A percentile compares a stretch with the other conserved stretches of the same genome.
Conservation (phyloP, 257 asterid genomes). For the Nemophila menziesii region DNA sequence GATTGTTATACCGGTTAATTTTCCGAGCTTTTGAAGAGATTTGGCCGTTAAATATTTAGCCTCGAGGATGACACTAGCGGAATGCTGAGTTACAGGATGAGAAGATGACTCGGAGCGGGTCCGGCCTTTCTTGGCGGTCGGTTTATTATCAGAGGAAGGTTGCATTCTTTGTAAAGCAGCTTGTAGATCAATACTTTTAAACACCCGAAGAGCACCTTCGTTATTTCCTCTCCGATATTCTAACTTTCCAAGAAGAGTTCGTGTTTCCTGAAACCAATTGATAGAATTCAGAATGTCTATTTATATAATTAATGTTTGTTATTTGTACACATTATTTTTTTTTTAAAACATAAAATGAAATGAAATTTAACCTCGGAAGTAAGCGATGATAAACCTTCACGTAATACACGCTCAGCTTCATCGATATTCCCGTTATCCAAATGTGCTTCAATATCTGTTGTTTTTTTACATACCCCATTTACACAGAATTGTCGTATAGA, state of each 20-base stretch:
- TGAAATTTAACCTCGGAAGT: conserved; percentile 66
- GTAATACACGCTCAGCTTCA: conserved; percentile 93
- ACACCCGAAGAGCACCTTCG: conserved; percentile 93
- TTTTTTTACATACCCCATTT: conserved; percentile 72
- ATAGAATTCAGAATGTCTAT: conserved; percentile 3
- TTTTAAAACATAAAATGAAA: too few relatives aligned
- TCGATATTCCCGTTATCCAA: conserved; percentile 89
- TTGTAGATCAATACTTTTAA: conserved; percentile 93
- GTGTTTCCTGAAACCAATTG: conserved; percentile 76
- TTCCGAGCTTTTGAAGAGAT: conserved; percentile 92
- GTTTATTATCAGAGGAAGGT: conserved; percentile 45
- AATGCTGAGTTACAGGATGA: conserved; percentile 58
- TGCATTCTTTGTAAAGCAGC: conserved; percentile 89
- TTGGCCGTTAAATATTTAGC: conserved; percentile 92
- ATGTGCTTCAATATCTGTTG: conserved; percentile 66
- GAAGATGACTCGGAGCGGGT: conserved; percentile 43
- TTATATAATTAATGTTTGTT: too few relatives aligned
- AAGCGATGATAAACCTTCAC: conserved; percentile 90
- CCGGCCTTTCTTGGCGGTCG: conserved; percentile 60
- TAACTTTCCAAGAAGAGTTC: conserved; percentile 95
- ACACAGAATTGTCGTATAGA: conserved; percentile 56
- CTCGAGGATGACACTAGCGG: conserved; percentile 89
- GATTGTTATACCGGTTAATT: conserved; percentile 44
- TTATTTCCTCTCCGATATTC: conserved; percentile 97
- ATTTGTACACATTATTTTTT: background rate